A percentile compares a stretch with the other conserved stretches of the same genome.
Conservation (phyloP, 495 filamentous ascomycete species). For the Penicillium odoratum region DNA sequence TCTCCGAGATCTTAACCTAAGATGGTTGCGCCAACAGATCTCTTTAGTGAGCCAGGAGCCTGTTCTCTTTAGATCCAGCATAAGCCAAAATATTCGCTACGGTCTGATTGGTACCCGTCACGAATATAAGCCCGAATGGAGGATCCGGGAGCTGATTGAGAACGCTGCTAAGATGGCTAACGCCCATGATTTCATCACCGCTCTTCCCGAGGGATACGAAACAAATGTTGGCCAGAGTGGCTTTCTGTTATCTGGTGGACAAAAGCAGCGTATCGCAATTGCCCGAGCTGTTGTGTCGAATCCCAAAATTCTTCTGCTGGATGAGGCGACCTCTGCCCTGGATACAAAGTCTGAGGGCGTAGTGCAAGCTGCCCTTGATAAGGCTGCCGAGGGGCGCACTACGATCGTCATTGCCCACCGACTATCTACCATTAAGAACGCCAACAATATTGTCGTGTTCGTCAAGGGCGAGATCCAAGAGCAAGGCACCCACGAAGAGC, state of each 20-base stretch:
- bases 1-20: constrained; percentile 77
- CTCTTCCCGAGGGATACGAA: constrained; percentile 86
- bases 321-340: constrained; percentile 93
- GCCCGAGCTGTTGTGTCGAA: constrained; percentile 90
- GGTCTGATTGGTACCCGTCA: constrained; percentile 84
- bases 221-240: constrained; percentile 95
- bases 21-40: constrained; percentile 90
- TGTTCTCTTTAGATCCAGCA: constrained; percentile 73
- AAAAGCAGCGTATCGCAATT: constrained; percentile 91
- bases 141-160: constrained; percentile 66
- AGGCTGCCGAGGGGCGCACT: constrained; percentile 83
- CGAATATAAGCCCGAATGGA: constrained; percentile 64
- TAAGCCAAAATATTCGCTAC: constrained; percentile 81
- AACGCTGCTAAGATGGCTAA: constrained; percentile 89
- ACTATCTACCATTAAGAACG: constrained; percentile 88
- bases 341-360: constrained; percentile 95
- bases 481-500: constrained; percentile 75
- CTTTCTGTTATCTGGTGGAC: constrained; percentile 87
- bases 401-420: constrained; percentile 97
- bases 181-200: constrained; percentile 84
- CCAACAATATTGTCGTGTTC: constrained; percentile 96
- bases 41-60: constrained; percentile 83
- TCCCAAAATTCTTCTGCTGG: constrained; percentile 91
- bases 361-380: constrained; percentile 90
- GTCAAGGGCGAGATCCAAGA: constrained; percentile 81